A percentile compares a stretch with the other conserved stretches of the same genome.
Evolutionary conservation across 345 rosid species (phyloP).

Genomic region (Mercurialis annua): DNA sequence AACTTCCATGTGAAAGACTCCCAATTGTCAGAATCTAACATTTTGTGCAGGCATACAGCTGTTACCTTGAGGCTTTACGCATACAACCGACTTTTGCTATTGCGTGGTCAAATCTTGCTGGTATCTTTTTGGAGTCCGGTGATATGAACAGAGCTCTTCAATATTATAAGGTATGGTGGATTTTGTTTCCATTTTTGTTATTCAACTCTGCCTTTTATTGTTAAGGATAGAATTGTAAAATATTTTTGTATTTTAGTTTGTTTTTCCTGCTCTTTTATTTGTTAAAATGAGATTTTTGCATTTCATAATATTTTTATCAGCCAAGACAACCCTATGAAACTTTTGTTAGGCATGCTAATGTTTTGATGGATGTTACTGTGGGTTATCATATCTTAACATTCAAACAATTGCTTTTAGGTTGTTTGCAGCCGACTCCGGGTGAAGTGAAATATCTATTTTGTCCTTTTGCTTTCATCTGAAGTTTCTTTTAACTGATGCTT

Average conservation of each 20-base stretch:
- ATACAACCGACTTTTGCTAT: constrained; percentile 97
- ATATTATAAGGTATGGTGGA: constrained; percentile 72
- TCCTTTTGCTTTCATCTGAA: background rate
- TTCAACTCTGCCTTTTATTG: background rate
- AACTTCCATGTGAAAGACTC: constrained; percentile 64
- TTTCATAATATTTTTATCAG: background rate
- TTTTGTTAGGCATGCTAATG: background rate
- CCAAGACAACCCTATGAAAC: background rate
- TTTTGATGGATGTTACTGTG: background rate
- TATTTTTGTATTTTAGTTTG: background rate
- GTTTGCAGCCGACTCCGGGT: background rate
- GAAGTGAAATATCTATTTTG: background rate
- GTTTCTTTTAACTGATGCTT: background rate
- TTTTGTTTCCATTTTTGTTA: constrained; percentile 5
- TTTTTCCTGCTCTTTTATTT: too few relatives aligned
- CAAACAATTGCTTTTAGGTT: background rate
- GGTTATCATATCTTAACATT: background rate
- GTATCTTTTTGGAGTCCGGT: constrained; percentile 97
- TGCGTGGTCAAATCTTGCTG: constrained; percentile 99
- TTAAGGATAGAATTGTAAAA: background rate
- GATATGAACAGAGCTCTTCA: constrained; percentile 90
- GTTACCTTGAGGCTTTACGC: constrained; percentile 90
- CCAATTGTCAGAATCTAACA: constrained; percentile 67
- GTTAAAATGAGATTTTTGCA: background rate
- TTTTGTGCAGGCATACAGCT: constrained; percentile 97